Evolutionary conservation across 78 protist species (phyloP).

Genomic region (Dictyostelium capitatum): DNA sequence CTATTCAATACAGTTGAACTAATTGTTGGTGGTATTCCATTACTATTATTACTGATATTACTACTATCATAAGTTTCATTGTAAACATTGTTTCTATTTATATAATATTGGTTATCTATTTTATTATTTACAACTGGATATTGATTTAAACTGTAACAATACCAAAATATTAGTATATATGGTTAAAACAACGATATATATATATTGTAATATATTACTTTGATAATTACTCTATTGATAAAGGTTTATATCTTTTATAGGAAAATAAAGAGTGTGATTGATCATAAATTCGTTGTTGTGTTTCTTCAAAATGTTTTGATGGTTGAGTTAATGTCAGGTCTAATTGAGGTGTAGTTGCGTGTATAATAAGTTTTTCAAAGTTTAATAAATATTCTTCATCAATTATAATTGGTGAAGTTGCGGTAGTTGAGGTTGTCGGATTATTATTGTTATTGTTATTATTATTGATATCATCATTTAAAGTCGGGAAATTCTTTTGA

Average conservation of each 20-base stretch:
- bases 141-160: background rate
- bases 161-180: background rate
- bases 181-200: no score
- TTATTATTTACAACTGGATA: background rate
- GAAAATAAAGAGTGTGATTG: constrained; percentile 14
- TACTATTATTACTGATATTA: background rate
- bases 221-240: no score
- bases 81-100: background rate
- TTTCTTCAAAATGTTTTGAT: background rate
- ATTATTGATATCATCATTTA: background rate
- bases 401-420: background rate
- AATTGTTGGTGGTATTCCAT: no score
- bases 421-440: background rate
- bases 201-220: no score
- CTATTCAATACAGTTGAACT: no score
- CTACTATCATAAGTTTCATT: background rate
- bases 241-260: constrained; percentile 6
- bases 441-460: background rate
- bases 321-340: background rate
- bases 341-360: constrained; percentile 5
- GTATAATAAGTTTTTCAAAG: background rate
- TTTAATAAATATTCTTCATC: constrained; percentile 25
- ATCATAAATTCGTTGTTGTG: background rate
- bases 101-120: background rate
- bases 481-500: constrained; percentile 21